Conservation (phyloP, 257 asterid genomes). For the Gentiana dahurica region DNA sequence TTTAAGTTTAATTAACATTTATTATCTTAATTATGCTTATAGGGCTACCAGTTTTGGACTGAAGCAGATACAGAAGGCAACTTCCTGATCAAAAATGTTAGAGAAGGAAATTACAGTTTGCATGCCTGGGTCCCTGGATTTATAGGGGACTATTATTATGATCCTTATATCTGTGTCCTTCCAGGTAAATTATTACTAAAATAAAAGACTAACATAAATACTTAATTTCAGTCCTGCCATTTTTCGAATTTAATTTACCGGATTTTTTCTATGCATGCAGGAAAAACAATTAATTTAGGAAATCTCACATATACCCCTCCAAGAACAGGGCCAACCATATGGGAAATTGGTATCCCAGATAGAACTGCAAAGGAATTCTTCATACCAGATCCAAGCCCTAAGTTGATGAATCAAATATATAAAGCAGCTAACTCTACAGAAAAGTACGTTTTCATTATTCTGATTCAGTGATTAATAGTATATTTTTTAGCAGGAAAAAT, state of each 20-base stretch:
- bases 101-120: conserved; percentile 53
- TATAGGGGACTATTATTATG: conserved; percentile 55
- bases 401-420: conserved; percentile 51
- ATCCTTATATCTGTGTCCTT: conserved; percentile 18
- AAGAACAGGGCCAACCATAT: conserved; percentile 66
- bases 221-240: no score
- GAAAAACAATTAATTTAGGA: conserved; percentile 32
- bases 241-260: no score
- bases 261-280: conserved; percentile 14
- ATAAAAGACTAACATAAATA: no score
- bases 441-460: conserved; percentile 25
- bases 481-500: no score
- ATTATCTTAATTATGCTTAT: neutral
- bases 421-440: conserved; percentile 14
- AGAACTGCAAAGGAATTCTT: conserved; percentile 70
- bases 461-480: no score
- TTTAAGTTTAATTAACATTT: no score
- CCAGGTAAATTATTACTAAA: conserved; percentile 33
- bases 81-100: conserved; percentile 37
- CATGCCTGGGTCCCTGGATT: conserved; percentile 84
- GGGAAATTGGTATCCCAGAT: conserved; percentile 93
- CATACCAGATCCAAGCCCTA: conserved; percentile 67
- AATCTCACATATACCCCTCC: conserved; percentile 47
- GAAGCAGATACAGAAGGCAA: conserved; percentile 42
- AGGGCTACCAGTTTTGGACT: conserved; percentile 92